Conservation (phyloP, 495 filamentous ascomycete genomes). For the Chaetomidium leptoderma region DNA sequence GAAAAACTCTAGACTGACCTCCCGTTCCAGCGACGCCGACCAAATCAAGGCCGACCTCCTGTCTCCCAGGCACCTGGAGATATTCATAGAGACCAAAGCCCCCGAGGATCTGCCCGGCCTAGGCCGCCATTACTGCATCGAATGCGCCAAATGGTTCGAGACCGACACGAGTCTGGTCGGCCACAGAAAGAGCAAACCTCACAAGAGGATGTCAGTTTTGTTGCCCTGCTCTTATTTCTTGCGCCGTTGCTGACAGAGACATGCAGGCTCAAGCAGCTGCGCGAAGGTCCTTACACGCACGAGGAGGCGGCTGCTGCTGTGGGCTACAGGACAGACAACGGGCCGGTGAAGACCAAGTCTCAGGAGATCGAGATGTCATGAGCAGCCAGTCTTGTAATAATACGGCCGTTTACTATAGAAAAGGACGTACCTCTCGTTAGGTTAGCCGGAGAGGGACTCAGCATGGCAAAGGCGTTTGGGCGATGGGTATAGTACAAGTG, state of each 20-base stretch:
- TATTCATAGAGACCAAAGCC: constrained; percentile 73
- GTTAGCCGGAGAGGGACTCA: not conserved
- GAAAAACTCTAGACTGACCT: constrained; percentile 12
- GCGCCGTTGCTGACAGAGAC: not conserved
- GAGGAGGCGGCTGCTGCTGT: constrained; percentile 79
- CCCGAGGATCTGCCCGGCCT: constrained; percentile 81
- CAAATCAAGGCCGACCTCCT: constrained; percentile 78
- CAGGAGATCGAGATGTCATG: constrained; percentile 30
- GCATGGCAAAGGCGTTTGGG: constrained; percentile 12
- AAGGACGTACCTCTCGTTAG: not conserved
- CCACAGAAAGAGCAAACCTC: constrained; percentile 82
- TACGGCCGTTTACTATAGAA: not conserved
- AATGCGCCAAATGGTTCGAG: constrained; percentile 96
- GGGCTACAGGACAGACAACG: constrained; percentile 44
- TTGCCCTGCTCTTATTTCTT: not conserved
- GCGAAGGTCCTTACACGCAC: constrained; percentile 79
- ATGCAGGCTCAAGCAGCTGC: constrained; percentile 64
- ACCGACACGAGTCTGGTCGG: constrained; percentile 68
- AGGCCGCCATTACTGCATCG: constrained; percentile 80
- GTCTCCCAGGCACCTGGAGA: constrained; percentile 68
- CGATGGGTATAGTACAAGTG: not conserved
- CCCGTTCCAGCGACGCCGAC: constrained; percentile 69
- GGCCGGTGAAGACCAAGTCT: constrained; percentile 22
- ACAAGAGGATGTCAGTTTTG: constrained; percentile 80
- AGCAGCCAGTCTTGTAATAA: not conserved